A percentile compares a stretch with the other conserved stretches of the same genome.
phyloP scores from a whole-genome alignment of 345 rosid species.

The Salix suchowensis region DNA sequence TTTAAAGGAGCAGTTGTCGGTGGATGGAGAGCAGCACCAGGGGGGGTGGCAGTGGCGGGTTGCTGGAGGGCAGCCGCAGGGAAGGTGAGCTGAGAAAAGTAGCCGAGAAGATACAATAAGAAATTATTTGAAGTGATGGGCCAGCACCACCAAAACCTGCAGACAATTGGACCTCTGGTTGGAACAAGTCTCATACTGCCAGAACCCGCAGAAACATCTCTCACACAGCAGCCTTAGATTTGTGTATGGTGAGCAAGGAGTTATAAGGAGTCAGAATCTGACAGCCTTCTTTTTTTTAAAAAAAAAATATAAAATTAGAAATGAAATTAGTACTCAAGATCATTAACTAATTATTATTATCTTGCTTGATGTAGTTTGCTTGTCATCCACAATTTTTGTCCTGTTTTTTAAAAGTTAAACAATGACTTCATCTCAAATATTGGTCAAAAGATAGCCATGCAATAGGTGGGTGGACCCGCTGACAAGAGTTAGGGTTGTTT shows the following conservation, averaged over 20 bases:
- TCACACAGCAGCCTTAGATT: neutral
- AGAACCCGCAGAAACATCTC: neutral
- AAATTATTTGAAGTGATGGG: constrained; percentile 8
- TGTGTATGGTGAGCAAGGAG: neutral
- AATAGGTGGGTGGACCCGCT: too few relatives aligned
- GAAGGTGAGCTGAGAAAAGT: constrained; percentile 21
- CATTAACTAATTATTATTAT: neutral
- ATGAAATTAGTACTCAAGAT: neutral
- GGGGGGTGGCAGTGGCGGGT: neutral
- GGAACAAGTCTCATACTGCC: neutral
- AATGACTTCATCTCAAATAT: neutral
- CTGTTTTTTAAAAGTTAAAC: neutral
- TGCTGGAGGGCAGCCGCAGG: constrained; percentile 21
- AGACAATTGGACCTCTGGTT: constrained; percentile 20
- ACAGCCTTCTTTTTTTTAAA: neutral
- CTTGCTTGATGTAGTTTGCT: neutral
- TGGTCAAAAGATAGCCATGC: neutral
- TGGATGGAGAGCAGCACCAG: constrained; percentile 1
- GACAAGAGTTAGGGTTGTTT: too few relatives aligned
- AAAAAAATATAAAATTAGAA: neutral
- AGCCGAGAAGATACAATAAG: neutral
- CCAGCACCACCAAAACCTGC: constrained; percentile 12
- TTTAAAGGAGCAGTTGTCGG: constrained; percentile 26
- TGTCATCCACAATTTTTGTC: neutral
- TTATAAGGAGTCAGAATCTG: constrained; percentile 1